Evolutionary conservation across 2,329 filamentous ascomycete species (phyloP), one percentile per base, ranked within the genome.

Genomic region (Aspergillus fructus): DNA sequence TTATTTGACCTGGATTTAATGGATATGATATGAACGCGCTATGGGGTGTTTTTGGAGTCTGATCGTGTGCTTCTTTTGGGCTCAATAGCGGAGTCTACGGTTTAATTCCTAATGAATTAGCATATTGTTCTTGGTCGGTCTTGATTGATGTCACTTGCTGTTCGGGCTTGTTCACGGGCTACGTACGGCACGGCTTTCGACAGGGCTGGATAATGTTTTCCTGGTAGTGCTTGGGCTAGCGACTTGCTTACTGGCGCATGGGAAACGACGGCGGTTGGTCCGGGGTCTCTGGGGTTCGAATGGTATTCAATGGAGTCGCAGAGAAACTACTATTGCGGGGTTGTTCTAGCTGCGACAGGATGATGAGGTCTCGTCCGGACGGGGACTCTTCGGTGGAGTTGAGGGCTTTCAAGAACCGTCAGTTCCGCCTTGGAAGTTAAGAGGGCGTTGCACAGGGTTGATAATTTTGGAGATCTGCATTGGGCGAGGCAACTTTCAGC

Each of bases 381-480:
- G 13, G 33, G 33, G 33, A 24, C 24, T 34, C 33, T 8, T 11
- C 33, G 9, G 9, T 12, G 9, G 33, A 34, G 33, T 34, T 12
- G 33, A 13, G 9, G 33, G 4, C 9, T 27, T 17, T 45, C 42
- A 57, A 33, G 45, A 55, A 42, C 40, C 48, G 41, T 39, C 33
- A 41, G 62, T 67, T 41, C 63, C 64, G 45, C 63, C 64, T 63
- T 66, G 66, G 49, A 64, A 65, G 45, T 67, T 65, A 49, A 60
- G 61, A 47, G 64, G 56, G 63, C 62, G 60, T 55, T 67, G 65
- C 59, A 58, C 63, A 48, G 62, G 62, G 42, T 63, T 53, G 53
- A 60, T 57, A 49, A 49, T 56, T 27, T 46, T 56, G 48, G 60
- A 63, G 59, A 65, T 66, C 63, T 62, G 66, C 62, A 61, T 64